Conservation (phyloP, 352 stramenopile species). For the Globisporangium middletonii region DNA sequence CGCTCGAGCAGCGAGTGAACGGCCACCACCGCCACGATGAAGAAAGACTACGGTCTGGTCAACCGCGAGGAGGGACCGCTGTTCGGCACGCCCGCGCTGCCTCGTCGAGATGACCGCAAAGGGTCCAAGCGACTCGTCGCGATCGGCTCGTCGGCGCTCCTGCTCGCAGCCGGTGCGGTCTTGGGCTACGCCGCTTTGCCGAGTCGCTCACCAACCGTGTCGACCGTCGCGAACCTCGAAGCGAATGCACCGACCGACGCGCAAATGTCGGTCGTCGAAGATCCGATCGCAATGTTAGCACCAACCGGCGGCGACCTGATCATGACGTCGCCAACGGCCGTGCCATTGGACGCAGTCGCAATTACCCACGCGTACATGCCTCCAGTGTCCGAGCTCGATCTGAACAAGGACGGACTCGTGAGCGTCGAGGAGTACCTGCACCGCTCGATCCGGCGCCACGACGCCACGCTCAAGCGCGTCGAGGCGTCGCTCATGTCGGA, state of each 20-base stretch:
- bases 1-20: not conserved
- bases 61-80: conserved; percentile 9
- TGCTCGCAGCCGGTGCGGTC: conserved; percentile 9
- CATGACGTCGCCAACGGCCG: not conserved
- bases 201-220: not conserved
- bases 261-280: not conserved
- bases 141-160: conserved; percentile 6
- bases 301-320: not conserved
- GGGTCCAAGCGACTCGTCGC: conserved; percentile 5
- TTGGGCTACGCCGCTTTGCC: conserved; percentile 8
- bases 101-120: conserved; percentile 4
- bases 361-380: conserved; percentile 6
- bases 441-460: conserved; percentile 3
- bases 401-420: conserved; percentile 7
- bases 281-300: not conserved
- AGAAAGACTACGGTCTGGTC: conserved; percentile 8
- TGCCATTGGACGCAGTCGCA: not conserved
- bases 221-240: conserved; percentile 4
- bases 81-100: not conserved
- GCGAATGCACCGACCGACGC: not conserved
- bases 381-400: conserved; percentile 7
- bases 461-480: conserved; percentile 4
- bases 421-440: conserved; percentile 12
- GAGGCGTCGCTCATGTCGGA: conserved; percentile 2
- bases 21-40: not conserved